Conservation (phyloP, 2,329 filamentous ascomycete species). For the Talaromyces rugulosus region DNA sequence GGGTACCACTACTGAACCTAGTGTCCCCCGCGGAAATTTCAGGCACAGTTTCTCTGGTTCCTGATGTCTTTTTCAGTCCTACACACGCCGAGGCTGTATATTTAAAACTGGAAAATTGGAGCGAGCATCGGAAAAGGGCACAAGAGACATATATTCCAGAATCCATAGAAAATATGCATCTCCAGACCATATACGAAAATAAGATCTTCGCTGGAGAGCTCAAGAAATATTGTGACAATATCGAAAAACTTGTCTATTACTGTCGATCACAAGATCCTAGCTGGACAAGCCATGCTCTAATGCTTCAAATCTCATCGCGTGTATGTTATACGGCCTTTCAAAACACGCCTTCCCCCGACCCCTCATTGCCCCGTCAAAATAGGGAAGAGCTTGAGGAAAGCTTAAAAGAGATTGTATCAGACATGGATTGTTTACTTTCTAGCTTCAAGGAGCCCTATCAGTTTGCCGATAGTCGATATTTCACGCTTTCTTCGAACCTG, state of each 20-base stretch:
- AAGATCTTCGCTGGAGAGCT: not conserved
- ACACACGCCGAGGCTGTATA: not conserved
- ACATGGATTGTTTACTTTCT: not conserved
- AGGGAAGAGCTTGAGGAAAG: not conserved
- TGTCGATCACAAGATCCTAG: not conserved
- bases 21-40: not conserved
- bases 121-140: not conserved
- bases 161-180: not conserved
- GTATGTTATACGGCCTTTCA: not conserved
- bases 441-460: not conserved
- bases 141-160: not conserved
- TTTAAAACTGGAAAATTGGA: not conserved
- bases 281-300: not conserved
- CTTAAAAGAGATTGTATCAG: not conserved
- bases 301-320: not conserved
- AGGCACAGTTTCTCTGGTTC: not conserved
- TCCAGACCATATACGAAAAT: not conserved
- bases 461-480: not conserved
- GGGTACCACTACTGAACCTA: not conserved
- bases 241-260: not conserved
- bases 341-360: not conserved
- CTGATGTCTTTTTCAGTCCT: not conserved
- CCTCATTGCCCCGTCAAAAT: not conserved
- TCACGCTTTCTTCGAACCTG: not conserved
- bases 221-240: not conserved